These are phyloP conservation scores for Cutaneotrichosporon arboriforme DNA, from an alignment of 1,284 basidiomycete species.

Conservation along the genomic window DNA sequence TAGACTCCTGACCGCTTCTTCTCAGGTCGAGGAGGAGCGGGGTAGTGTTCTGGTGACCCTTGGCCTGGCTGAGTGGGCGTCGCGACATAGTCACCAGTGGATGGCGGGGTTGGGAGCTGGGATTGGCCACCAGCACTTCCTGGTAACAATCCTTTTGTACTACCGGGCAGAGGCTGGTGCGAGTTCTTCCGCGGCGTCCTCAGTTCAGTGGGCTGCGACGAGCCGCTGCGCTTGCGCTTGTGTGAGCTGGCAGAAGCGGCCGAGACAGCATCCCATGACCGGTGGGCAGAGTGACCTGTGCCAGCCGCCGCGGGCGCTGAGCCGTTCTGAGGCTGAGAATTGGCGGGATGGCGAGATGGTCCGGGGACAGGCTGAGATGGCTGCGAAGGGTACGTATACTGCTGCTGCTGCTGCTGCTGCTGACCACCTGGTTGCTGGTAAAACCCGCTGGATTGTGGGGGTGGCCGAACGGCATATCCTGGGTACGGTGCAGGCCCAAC, in stretches of 20 bases:
- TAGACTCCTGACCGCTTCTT: constrained; percentile 21
- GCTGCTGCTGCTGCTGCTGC: too few relatives aligned
- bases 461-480: background rate
- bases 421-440: background rate
- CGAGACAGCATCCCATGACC: constrained; percentile 9
- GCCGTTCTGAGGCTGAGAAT: background rate
- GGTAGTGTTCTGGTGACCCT: background rate
- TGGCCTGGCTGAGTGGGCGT: background rate
- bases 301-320: background rate
- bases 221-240: constrained; percentile 18
- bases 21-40: background rate
- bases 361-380: constrained; percentile 4
- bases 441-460: background rate
- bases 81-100: constrained; percentile 7
- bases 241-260: constrained; percentile 4
- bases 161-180: background rate
- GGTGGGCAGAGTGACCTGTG: background rate
- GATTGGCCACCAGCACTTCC: background rate
- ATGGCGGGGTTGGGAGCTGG: constrained; percentile 11
- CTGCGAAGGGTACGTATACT: constrained; percentile 1
- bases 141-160: background rate
- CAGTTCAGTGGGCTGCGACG: constrained; percentile 5
- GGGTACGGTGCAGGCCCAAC: constrained; percentile 3
- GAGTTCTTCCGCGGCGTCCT: constrained; percentile 5
- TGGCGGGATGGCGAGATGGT: constrained; percentile 6